Evolutionary conservation across 1,284 basidiomycete genomes (phyloP).

Genomic region (Tilletia walkeri): DNA sequence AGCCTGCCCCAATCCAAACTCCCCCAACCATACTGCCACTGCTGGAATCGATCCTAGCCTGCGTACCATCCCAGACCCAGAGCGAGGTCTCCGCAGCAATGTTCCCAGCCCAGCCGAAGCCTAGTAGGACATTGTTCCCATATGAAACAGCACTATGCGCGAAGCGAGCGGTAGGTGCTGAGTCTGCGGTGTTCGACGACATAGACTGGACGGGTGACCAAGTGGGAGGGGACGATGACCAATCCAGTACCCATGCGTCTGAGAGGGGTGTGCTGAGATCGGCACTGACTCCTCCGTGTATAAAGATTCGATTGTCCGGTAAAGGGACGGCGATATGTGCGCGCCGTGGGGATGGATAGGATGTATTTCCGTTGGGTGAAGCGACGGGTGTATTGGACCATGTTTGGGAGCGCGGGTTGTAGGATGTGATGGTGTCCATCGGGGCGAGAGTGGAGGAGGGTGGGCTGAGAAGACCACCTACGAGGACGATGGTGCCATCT

Average conservation of each 20-base stretch:
- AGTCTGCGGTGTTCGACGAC: background rate
- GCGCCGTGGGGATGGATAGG: slow-evolving; percentile 36
- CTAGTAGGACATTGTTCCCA: slow-evolving; percentile 37
- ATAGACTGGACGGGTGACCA: slow-evolving; percentile 32
- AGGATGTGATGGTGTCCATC: slow-evolving; percentile 35
- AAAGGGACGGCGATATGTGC: slow-evolving; percentile 46
- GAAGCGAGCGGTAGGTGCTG: slow-evolving; percentile 36
- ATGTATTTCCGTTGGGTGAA: background rate
- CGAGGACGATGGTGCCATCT: slow-evolving; percentile 41
- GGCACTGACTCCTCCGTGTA: slow-evolving; percentile 44
- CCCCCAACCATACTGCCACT: slow-evolving; percentile 20
- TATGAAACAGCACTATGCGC: slow-evolving; percentile 46
- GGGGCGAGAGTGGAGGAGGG: slow-evolving; percentile 31
- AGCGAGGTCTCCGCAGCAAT: slow-evolving; percentile 35
- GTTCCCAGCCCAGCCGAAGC: slow-evolving; percentile 40
- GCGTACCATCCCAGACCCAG: slow-evolving; percentile 36
- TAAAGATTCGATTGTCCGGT: slow-evolving; percentile 40
- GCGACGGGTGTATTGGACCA: slow-evolving; percentile 34
- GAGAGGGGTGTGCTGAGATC: slow-evolving; percentile 41
- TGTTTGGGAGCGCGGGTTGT: slow-evolving; percentile 22
- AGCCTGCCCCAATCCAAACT: slow-evolving; percentile 23
- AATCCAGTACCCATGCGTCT: slow-evolving; percentile 50
- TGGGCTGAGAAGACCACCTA: slow-evolving; percentile 36
- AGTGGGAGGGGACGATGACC: slow-evolving; percentile 37
- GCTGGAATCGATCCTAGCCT: background rate